These are phyloP conservation scores for Sclerotinia sclerotiorum DNA, from an alignment of 2,329 filamentous ascomycete genomes.

Conservation along the genomic window DNA sequence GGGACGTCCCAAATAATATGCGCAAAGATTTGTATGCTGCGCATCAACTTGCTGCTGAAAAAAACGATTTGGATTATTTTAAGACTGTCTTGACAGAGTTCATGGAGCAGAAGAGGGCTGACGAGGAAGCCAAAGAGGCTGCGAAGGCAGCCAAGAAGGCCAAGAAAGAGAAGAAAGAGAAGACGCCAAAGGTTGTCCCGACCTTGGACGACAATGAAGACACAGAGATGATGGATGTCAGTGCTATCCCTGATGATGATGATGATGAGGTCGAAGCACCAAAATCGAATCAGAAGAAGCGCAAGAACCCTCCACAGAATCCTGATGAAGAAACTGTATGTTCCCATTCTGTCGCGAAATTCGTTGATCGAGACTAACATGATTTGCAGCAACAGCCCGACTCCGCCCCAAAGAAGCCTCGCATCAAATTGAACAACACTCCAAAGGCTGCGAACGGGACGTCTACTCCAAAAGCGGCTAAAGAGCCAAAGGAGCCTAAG, in stretches of 20 bases:
- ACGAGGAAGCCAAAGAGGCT: conserved; percentile 48
- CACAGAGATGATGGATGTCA: conserved; percentile 58
- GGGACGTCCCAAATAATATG: conserved; percentile 69
- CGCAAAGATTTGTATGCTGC: conserved; percentile 76
- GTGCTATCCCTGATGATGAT: conserved; percentile 56
- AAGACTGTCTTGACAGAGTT: conserved; percentile 75
- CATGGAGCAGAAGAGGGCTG: conserved; percentile 63
- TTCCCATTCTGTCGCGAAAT: conserved; percentile 8
- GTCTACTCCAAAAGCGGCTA: conserved; percentile 34
- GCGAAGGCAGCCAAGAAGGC: conserved; percentile 50
- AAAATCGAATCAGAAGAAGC: conserved; percentile 69
- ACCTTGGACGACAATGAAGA: conserved; percentile 57
- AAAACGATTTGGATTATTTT: conserved; percentile 76
- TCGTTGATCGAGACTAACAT: conserved; percentile 1
- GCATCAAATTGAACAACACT: conserved; percentile 64
- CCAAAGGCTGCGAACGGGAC: conserved; percentile 64
- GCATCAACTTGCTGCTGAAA: conserved; percentile 76
- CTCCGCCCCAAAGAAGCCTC: conserved; percentile 63
- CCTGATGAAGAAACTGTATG: conserved; percentile 66
- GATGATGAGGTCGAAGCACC: conserved; percentile 50
- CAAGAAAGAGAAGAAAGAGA: conserved; percentile 43
- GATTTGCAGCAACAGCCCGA: conserved; percentile 41
- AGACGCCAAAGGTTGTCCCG: conserved; percentile 44
- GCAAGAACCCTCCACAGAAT: conserved; percentile 64
- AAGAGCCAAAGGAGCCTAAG: conserved; percentile 41